phyloP scores from a whole-genome alignment of 306 rosid genomes.

The Cyclanthera cordifolia region DNA sequence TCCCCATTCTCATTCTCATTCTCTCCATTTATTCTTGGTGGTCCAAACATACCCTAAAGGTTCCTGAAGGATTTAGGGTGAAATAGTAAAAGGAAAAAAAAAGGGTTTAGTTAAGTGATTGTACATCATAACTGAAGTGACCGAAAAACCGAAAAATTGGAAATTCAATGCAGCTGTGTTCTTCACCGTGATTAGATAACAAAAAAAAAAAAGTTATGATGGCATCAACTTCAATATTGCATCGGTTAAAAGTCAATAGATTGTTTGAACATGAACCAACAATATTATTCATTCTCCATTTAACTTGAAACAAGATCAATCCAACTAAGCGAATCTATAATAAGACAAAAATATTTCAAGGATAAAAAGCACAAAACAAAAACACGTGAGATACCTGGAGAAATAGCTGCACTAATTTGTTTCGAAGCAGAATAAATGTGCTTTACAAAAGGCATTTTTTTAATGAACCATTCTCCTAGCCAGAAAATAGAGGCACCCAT shows the following conservation, averaged over 20 bases:
- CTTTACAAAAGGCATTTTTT: conserved; percentile 44
- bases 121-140: not conserved
- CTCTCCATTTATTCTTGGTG: too few relatives aligned
- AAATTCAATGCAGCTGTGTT: not conserved
- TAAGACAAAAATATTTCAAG: not conserved
- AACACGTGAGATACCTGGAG: conserved; percentile 26
- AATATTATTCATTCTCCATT: not conserved
- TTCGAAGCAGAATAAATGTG: conserved; percentile 46
- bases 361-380: not conserved
- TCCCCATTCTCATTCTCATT: too few relatives aligned
- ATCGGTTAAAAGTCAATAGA: not conserved
- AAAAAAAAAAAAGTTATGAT: not conserved
- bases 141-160: not conserved
- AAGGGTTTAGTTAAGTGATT: too few relatives aligned
- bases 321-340: not conserved
- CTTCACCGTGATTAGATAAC: not conserved
- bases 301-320: not conserved
- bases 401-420: conserved; percentile 44
- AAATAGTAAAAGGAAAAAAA: not conserved
- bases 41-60: too few relatives aligned
- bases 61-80: not conserved
- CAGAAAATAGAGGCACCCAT: conserved; percentile 43
- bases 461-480: conserved; percentile 43
- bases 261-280: not conserved
- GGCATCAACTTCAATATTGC: not conserved